Evolutionary conservation across 495 filamentous ascomycete genomes (phyloP), one percentile per base, ranked within the genome.

Genomic region (Neurospora sp.): DNA sequence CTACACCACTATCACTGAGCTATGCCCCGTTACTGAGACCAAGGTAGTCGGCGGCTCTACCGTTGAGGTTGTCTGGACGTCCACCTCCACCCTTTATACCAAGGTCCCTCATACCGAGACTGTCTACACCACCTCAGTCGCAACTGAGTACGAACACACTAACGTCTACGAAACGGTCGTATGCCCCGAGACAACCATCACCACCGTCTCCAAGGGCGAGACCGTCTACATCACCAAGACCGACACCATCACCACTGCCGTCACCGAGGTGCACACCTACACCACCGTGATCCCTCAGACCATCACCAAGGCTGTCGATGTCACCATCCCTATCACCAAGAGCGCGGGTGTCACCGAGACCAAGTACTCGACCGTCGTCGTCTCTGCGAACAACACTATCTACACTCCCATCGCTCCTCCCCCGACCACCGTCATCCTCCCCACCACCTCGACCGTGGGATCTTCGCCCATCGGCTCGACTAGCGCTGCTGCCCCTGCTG

Each of bases 1-100:
- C 37, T 82, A 83, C 77, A 82, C 77, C 5, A 85, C 83, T 37
- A 72, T 82, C 61, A 84, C 83, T 39, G 77, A 77, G 59, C 77
- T 83, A 10, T 83, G 80, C 76, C 83, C 83, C 8, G 74, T 84
- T 16, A 83, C 80, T n/a, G 82, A 84, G 80, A 84, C 83, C 69
- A 81, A 80, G 76, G 81, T 82, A 3, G 59, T 84, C 12, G 81
- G 71, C 38, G 83, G 83, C 59, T 79, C 77, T 31, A 82, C 83
- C 8, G 79, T 84, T 7, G 78, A 82, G 37, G 78, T 83, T 37
- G 81, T 80, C 48, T 84, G 81, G 79, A 84, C 83, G 2, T 82
- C 83, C 14, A 84, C 81, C 5, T 80, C 80, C 10, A 78, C 78
- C 31, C 73, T 70, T 46, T 38, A 77, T 20, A 77, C 74, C 69